These are phyloP conservation scores for Linderniella brevidens DNA, from an alignment of 257 asterid genomes.

Conservation along the genomic window DNA sequence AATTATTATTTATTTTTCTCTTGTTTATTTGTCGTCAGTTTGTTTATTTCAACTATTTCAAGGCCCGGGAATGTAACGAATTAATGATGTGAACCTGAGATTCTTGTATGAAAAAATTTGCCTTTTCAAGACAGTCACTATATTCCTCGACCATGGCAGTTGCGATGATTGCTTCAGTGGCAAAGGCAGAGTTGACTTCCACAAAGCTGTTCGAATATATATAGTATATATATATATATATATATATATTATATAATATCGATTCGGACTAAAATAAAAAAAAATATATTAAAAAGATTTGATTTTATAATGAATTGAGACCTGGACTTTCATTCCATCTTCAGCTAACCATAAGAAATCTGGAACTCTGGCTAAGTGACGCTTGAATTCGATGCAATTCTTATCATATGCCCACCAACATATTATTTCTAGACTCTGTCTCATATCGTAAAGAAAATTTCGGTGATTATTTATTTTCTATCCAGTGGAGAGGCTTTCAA, in stretches of 20 bases:
- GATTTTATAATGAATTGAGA: no score
- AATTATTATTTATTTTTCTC: no score
- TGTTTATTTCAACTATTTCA: no score
- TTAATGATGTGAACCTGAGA: no score
- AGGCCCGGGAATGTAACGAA: not conserved
- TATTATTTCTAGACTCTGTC: constrained; percentile 30
- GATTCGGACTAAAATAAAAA: no score
- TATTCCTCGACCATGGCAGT: constrained; percentile 69
- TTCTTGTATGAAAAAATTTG: constrained; percentile 58
- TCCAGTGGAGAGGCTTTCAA: no score
- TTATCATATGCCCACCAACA: constrained; percentile 79
- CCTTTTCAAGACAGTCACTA: constrained; percentile 54
- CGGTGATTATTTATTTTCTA: no score
- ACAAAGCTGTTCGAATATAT: no score
- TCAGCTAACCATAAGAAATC: constrained; percentile 69
- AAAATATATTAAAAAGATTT: no score
- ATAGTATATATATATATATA: no score
- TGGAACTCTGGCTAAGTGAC: constrained; percentile 58
- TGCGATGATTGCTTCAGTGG: constrained; percentile 57
- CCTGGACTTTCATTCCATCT: constrained; percentile 88
- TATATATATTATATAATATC: constrained; percentile 14
- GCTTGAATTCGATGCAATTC: constrained; percentile 53
- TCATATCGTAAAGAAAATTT: no score
- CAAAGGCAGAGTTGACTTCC: constrained; percentile 63
- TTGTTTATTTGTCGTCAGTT: no score